These are phyloP conservation scores for Rhodomyrtus tomentosa DNA, from an alignment of 345 rosid species.

Conservation along the genomic window DNA sequence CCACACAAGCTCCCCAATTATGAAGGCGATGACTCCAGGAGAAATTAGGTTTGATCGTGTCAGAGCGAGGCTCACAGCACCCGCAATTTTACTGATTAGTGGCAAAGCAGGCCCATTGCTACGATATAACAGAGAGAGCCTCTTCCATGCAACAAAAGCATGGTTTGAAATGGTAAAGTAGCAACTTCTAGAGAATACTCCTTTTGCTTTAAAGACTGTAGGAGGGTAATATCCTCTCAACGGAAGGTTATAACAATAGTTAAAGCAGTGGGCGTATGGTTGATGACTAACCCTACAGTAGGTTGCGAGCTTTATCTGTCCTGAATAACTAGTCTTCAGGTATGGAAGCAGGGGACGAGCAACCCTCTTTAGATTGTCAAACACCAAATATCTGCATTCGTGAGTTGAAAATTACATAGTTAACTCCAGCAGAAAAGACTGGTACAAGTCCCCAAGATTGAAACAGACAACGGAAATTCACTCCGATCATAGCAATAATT, in stretches of 20 bases:
- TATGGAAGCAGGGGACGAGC: neutral
- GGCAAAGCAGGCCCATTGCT: slow-evolving; percentile 15
- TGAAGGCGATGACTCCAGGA: slow-evolving; percentile 50
- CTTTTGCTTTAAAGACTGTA: neutral
- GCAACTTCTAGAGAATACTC: neutral
- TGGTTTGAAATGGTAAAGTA: slow-evolving; percentile 4
- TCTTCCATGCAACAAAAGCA: slow-evolving; percentile 54
- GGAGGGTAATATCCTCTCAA: neutral
- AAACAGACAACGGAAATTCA: neutral
- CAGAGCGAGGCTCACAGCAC: slow-evolving; percentile 67
- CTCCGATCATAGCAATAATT: neutral
- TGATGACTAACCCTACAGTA: neutral
- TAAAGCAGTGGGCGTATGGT: neutral
- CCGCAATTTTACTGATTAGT: slow-evolving; percentile 43
- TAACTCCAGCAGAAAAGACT: neutral
- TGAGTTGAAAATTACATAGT: neutral
- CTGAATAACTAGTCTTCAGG: neutral
- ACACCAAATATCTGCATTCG: slow-evolving; percentile 8
- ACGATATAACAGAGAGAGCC: slow-evolving; percentile 29
- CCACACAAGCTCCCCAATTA: slow-evolving; percentile 45
- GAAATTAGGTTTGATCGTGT: slow-evolving; percentile 47
- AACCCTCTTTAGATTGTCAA: slow-evolving; percentile 2
- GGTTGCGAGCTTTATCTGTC: neutral
- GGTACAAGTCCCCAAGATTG: neutral
- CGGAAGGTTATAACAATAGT: neutral